Conservation (phyloP, 1,284 basidiomycete species). For the Mycosarcoma mackinlayi region DNA sequence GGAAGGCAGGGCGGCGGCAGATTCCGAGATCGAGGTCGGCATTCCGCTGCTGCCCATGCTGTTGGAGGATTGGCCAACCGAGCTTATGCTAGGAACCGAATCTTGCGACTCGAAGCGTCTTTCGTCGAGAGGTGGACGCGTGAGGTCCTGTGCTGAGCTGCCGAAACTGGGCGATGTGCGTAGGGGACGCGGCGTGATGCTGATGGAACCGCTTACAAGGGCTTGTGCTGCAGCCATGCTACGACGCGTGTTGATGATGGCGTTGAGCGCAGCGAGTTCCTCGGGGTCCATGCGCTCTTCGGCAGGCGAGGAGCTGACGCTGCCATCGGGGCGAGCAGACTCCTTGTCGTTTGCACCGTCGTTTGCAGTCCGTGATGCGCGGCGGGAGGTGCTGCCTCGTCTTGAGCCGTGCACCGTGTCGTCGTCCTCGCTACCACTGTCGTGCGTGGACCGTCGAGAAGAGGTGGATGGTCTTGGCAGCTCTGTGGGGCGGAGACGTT, state of each 20-base stretch:
- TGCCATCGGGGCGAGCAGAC: slow-evolving; percentile 4
- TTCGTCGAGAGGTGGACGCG: slow-evolving; percentile 28
- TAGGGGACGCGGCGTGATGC: slow-evolving; percentile 9
- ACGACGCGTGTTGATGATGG: slow-evolving; percentile 67
- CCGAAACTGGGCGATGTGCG: slow-evolving; percentile 39
- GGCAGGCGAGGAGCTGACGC: slow-evolving; percentile 17
- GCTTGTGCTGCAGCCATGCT: slow-evolving; percentile 66
- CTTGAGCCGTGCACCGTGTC: neutral
- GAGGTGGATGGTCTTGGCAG: slow-evolving; percentile 11
- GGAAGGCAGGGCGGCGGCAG: slow-evolving; percentile 7
- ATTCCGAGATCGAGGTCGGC: slow-evolving; percentile 20
- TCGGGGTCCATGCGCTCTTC: slow-evolving; percentile 62
- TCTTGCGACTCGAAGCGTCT: slow-evolving; percentile 46
- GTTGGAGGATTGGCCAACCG: slow-evolving; percentile 28
- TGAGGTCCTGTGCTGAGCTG: slow-evolving; percentile 24
- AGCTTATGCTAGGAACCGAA: slow-evolving; percentile 48
- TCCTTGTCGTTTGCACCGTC: neutral
- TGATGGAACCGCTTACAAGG: slow-evolving; percentile 56
- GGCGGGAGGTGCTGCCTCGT: neutral
- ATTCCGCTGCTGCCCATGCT: slow-evolving; percentile 35
- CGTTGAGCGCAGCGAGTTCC: slow-evolving; percentile 65
- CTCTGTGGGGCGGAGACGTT: slow-evolving; percentile 23
- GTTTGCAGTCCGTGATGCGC: slow-evolving; percentile 5
- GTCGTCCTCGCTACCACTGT: slow-evolving; percentile 17
- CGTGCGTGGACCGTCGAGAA: slow-evolving; percentile 15